A percentile compares a stretch with the other conserved stretches of the same genome.
These are phyloP conservation scores for Ophiostoma himal-ulmi DNA, from an alignment of 2,329 filamentous ascomycete genomes.

Conservation along the genomic window DNA sequence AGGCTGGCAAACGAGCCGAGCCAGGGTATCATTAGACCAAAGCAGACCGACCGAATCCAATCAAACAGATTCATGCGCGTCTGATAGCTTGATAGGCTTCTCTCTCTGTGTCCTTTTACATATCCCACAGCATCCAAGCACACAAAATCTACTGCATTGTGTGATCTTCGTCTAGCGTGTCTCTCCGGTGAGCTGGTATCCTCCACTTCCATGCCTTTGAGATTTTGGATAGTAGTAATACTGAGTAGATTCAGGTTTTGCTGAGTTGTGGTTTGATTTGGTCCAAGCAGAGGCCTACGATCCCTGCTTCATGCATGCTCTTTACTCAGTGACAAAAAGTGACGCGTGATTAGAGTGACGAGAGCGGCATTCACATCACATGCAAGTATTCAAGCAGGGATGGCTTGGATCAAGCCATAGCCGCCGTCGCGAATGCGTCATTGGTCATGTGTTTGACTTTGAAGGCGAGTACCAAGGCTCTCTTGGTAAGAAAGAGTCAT, in stretches of 20 bases:
- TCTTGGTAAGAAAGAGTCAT: not conserved
- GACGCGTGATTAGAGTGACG: not conserved
- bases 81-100: not conserved
- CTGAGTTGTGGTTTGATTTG: not conserved
- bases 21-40: not conserved
- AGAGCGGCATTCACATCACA: not conserved
- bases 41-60: not conserved
- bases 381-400: not conserved
- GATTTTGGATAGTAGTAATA: not conserved
- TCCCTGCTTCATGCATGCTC: not conserved
- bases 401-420: not conserved
- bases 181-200: not conserved
- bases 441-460: not conserved
- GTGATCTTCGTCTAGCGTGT: conserved; percentile 12
- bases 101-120: not conserved
- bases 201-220: conserved; percentile 9
- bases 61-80: conserved; percentile 2
- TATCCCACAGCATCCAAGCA: not conserved
- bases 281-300: not conserved
- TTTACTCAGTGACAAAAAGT: not conserved
- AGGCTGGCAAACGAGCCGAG: not conserved
- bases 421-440: not conserved
- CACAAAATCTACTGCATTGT: not conserved
- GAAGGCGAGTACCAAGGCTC: not conserved
- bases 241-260: not conserved